A percentile compares a stretch with the other conserved stretches of the same genome.
phyloP scores from a whole-genome alignment of 768 basidiomycete species.

The Tricholoma sp. region DNA sequence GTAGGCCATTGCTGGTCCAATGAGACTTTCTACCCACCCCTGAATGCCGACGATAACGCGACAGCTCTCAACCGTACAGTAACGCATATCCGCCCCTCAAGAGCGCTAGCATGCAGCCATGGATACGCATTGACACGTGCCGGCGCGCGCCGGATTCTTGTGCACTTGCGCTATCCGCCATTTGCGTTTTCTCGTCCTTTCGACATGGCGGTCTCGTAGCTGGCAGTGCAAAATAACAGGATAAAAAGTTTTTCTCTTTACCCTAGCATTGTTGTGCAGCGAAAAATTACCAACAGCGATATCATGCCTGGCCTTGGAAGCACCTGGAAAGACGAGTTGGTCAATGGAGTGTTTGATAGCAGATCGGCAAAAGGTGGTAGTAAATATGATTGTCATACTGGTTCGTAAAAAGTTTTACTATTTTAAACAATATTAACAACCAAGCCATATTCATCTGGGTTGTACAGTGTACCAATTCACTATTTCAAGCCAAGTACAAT shows the following conservation, averaged over 20 bases:
- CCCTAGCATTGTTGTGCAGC: conserved; percentile 63
- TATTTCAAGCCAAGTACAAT: too few relatives aligned
- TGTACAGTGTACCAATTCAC: too few relatives aligned
- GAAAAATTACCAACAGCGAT: conserved; percentile 55
- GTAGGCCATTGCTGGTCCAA: conserved; percentile 80
- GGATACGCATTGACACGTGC: conserved; percentile 57
- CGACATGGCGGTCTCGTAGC: conserved; percentile 70
- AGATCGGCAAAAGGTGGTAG: too few relatives aligned
- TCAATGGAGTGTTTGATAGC: conserved; percentile 34
- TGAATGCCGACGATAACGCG: conserved; percentile 14
- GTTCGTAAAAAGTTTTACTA: too few relatives aligned
- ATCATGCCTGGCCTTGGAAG: conserved; percentile 49
- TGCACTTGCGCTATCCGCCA: conserved; percentile 52
- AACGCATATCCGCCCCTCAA: conserved; percentile 50
- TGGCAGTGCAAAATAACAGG: conserved; percentile 49
- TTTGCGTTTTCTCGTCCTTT: conserved; percentile 78
- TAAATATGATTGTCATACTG: too few relatives aligned
- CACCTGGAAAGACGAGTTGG: conserved; percentile 48
- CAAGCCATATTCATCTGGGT: too few relatives aligned
- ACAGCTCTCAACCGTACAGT: conserved; percentile 1
- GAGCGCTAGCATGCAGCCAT: conserved; percentile 65
- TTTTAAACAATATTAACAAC: too few relatives aligned
- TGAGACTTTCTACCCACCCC: conserved; percentile 44
- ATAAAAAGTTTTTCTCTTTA: conserved; percentile 61
- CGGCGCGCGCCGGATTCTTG: conserved; percentile 59